Base-by-base conservation (phyloP, 306 rosid genomes). In the Bauhinia variegata region DNA sequence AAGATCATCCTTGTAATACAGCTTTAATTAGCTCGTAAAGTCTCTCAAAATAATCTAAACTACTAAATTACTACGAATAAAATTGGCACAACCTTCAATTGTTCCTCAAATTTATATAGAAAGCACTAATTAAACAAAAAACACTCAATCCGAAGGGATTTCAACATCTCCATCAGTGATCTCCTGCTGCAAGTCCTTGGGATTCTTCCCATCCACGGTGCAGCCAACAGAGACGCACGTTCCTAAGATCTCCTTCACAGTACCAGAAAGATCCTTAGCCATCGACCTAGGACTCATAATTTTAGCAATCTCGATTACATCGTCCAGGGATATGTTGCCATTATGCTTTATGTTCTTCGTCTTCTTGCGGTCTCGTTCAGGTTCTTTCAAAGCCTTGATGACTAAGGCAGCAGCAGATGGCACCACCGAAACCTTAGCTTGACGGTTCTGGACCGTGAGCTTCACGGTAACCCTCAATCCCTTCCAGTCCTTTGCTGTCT, bases 401-500 rank as follows among this genome's bases (percentile, higher is more conserved):
- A 91, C 97, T 0, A 91, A 85, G 0, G 97, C 97, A 0, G 97
- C 97, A 4, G 97, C 97, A 0, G 97, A 91, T 0, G 97, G 97
- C 8, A 91, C 97, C 5, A 91, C 97, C 0, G 95, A 46, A 6
- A 91, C 96, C 75, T 92, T 89, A 0, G 97, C 97, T 80, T 89
- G 95, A 52, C 97, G 96, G 54, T 92, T 89, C 82, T 92, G 97
- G 2, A 92, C 97, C 1, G 97, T 92, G 15, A 92, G 95, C 78
- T 92, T 89, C 13, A 92, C 97, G 6, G 97, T 91, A 1, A 91
- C 97, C 0, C 97, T 66, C 1, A 91, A 84, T 0, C 97, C 97
- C 85, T 91, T 91, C 97, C 97, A 91, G 71, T 91, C 97, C 80
- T 91, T 91, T 0, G 97, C 97, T 0, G 97, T 91, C 60, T 91